Evolutionary conservation across 2,329 filamentous ascomycete genomes (phyloP), one percentile per base, ranked within the genome.

Genomic region (Laburnicola sp.): DNA sequence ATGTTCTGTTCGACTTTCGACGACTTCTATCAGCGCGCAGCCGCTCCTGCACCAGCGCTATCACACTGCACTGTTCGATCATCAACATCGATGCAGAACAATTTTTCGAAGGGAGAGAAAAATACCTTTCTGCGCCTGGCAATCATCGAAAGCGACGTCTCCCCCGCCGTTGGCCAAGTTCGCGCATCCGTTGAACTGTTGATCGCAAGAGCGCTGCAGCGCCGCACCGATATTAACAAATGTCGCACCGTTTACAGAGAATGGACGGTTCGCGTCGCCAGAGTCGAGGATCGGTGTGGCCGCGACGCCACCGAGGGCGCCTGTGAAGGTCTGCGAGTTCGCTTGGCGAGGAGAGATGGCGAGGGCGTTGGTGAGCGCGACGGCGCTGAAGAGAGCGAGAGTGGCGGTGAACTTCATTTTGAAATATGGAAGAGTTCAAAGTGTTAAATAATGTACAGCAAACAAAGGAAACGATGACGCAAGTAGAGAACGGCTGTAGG

Each of bases 181-280:
- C 9, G 80, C 75, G 62, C 85, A 88, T 3, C 68, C 71, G 61
- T 86, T 86, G 73, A 84, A 81, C 73, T 87, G 83, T 51, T 85
- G 79, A 54, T 84, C 79, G 65, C 85, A 88, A 31, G 82, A 80
- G 40, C 85, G 77, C 70, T 85, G 79, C 35, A 80, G 71, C 21
- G 85, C 85, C 7, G 79, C 80, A 2, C 66, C 72, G 57, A 80
- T 66, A 65, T 80, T 80, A 34, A 80, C 79, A 65, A 88, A 87
- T 6, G 65, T 69, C 28, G 58, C 65, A 10, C 62, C 65, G 32
- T 63, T 64, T 44, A 71, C 68, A 10, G 48, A 34, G 37, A 70
- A 71, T 1, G 68, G 68, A 6, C 66, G 32, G 76, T 84, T 74
- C 76, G 74, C 62, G 27, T 82, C 71, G 37, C 80, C 78, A 4